Evolutionary conservation across 2,329 filamentous ascomycete genomes (phyloP).

Genomic region (Rachicladosporium sp.): DNA sequence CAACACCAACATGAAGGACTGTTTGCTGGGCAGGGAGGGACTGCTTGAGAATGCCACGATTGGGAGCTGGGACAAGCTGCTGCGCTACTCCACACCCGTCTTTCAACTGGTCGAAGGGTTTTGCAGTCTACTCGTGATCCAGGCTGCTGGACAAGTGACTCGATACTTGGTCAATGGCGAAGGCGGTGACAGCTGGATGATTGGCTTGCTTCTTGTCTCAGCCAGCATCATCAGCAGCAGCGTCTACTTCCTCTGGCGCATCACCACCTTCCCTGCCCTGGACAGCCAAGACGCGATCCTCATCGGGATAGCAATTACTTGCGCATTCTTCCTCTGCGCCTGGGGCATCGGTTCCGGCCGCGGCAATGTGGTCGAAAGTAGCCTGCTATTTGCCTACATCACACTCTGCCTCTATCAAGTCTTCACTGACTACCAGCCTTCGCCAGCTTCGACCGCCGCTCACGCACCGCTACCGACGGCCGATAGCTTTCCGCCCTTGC

Average conservation of each 20-base stretch:
- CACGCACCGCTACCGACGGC: conserved; percentile 44
- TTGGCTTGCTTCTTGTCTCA: conserved; percentile 74
- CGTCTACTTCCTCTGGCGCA: conserved; percentile 91
- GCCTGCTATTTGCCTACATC: conserved; percentile 88
- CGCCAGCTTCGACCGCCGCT: conserved; percentile 40
- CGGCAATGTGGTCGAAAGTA: conserved; percentile 91
- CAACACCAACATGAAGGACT: conserved; percentile 60
- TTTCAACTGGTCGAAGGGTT: conserved; percentile 95
- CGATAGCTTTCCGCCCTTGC: conserved; percentile 81
- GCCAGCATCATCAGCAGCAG: conserved; percentile 87
- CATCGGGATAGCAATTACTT: conserved; percentile 86
- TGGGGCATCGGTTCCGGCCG: conserved; percentile 90
- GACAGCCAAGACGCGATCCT: conserved; percentile 83
- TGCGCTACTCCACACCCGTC: conserved; percentile 83
- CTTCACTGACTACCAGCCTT: conserved; percentile 93
- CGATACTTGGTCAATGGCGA: conserved; percentile 85
- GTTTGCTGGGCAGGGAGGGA: conserved; percentile 79
- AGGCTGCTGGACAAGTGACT: conserved; percentile 86
- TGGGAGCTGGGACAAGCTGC: conserved; percentile 74
- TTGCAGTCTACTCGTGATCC: conserved; percentile 89
- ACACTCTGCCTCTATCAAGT: conserved; percentile 99
- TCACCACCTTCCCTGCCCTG: conserved; percentile 89
- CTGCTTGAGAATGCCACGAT: conserved; percentile 68
- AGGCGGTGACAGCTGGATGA: conserved; percentile 93
- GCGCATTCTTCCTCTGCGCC: conserved; percentile 79